Conservation (phyloP, 805 yeast species). For the Kuraishia borneana region DNA sequence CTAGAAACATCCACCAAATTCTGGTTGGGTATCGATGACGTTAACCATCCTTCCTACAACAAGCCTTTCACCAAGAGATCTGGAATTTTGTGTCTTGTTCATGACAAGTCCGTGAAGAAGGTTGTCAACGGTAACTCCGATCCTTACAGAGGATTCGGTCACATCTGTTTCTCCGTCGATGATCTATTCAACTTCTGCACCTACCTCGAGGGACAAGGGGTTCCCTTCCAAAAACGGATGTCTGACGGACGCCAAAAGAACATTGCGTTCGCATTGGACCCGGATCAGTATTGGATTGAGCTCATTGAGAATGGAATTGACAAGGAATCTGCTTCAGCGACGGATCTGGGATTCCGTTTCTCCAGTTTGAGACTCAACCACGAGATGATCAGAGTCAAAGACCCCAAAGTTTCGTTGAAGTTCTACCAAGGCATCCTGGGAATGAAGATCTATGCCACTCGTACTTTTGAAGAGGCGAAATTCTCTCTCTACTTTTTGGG, state of each 20-base stretch:
- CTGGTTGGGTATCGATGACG: slow-evolving; percentile 49
- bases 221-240: slow-evolving; percentile 69
- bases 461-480: slow-evolving; percentile 54
- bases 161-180: slow-evolving; percentile 79
- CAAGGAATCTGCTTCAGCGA: slow-evolving; percentile 23
- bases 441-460: slow-evolving; percentile 53
- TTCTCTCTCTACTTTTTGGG: slow-evolving; percentile 85
- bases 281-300: slow-evolving; percentile 97
- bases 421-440: slow-evolving; percentile 79
- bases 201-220: slow-evolving; percentile 44
- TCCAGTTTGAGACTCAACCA: slow-evolving; percentile 60
- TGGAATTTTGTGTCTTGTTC: slow-evolving; percentile 81
- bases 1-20: slow-evolving; percentile 51
- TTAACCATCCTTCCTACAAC: slow-evolving; percentile 24
- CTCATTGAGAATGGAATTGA: slow-evolving; percentile 47
- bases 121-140: slow-evolving; percentile 74
- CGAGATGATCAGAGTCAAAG: slow-evolving; percentile 87
- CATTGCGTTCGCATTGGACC: slow-evolving; percentile 92
- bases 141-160: slow-evolving; percentile 89
- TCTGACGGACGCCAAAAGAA: slow-evolving; percentile 86
- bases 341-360: slow-evolving; percentile 15
- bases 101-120: slow-evolving; percentile 59
- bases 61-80: slow-evolving; percentile 26
- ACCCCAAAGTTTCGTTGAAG: slow-evolving; percentile 60
- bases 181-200: slow-evolving; percentile 57